Percentiles rank a stretch among this genome's conserved stretches.
phyloP scores from a whole-genome alignment of 176 grass and related monocot species.

The Bolboschoenus planiculmis region DNA sequence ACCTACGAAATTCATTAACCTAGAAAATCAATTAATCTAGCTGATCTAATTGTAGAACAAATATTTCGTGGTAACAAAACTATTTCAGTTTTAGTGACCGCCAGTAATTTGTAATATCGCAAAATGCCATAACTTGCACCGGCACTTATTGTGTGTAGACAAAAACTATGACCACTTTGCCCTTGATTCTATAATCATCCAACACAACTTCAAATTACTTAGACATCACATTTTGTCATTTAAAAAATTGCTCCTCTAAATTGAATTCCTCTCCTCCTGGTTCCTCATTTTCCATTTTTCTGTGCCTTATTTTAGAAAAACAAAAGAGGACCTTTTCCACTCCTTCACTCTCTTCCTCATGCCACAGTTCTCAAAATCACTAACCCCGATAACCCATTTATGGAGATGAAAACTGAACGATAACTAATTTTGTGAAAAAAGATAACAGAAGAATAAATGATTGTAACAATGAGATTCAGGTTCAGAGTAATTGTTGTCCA shows the following conservation, averaged over 20 bases:
- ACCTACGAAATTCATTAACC: slow-evolving; percentile 32
- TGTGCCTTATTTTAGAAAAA: not conserved
- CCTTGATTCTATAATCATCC: not conserved
- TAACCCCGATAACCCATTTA: not conserved
- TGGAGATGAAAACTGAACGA: not conserved
- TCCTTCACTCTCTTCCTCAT: not conserved
- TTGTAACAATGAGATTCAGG: not conserved
- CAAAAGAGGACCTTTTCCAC: not conserved
- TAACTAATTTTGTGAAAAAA: not conserved
- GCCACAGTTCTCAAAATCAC: not conserved
- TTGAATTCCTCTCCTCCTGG: not conserved
- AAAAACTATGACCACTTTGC: not conserved
- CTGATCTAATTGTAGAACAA: not conserved
- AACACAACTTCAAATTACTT: not conserved
- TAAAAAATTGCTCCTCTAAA: not conserved
- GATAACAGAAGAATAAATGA: not conserved
- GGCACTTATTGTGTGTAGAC: not conserved
- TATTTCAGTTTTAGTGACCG: not conserved
- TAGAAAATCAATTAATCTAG: not conserved
- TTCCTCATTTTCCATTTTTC: not conserved
- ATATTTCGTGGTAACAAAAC: not conserved
- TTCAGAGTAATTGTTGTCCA: not conserved
- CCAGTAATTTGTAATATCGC: not conserved
- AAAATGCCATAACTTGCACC: slow-evolving; percentile 1
- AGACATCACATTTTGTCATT: not conserved